phyloP scores from a whole-genome alignment of 805 yeast species.

The Tetrapisispora taiwanensis region DNA sequence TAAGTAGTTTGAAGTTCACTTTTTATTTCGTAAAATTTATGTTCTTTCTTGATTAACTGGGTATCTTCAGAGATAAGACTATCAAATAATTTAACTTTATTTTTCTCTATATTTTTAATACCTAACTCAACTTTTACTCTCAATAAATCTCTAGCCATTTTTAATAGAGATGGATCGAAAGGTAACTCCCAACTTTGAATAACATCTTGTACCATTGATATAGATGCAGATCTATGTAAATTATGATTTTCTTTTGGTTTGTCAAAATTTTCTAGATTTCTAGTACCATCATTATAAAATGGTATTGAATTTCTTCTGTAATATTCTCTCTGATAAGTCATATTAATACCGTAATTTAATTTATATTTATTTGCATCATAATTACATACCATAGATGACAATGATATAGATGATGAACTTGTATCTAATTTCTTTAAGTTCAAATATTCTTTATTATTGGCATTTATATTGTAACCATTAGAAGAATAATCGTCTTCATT shows the following conservation, averaged over 20 bases:
- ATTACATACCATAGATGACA: slow-evolving; percentile 21
- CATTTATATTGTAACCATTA: slow-evolving; percentile 3
- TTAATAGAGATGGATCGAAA: slow-evolving; percentile 24
- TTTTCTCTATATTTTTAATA: slow-evolving; percentile 7
- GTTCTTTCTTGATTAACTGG: slow-evolving; percentile 3
- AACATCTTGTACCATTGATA: slow-evolving; percentile 19
- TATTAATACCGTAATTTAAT: slow-evolving; percentile 11
- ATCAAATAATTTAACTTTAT: neutral
- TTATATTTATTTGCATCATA: slow-evolving; percentile 16
- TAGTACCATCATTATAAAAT: slow-evolving; percentile 3
- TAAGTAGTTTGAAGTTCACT: slow-evolving; percentile 9
- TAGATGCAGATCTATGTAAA: slow-evolving; percentile 17
- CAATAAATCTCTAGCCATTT: slow-evolving; percentile 23
- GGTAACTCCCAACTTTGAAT: slow-evolving; percentile 24
- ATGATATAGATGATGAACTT: slow-evolving; percentile 16
- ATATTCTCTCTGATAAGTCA: slow-evolving; percentile 18
- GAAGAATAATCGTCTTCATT: neutral
- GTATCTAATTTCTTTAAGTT: slow-evolving; percentile 2
- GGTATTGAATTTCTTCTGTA: slow-evolving; percentile 22
- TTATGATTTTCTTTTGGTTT: neutral
- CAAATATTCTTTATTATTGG: neutral
- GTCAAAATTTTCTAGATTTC: neutral
- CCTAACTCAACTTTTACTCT: slow-evolving; percentile 10
- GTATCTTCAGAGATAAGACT: neutral
- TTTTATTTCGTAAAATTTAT: slow-evolving; percentile 7